Evolutionary conservation across 495 filamentous ascomycete genomes (phyloP).

Genomic region (Annulohypoxylon maeteangense): DNA sequence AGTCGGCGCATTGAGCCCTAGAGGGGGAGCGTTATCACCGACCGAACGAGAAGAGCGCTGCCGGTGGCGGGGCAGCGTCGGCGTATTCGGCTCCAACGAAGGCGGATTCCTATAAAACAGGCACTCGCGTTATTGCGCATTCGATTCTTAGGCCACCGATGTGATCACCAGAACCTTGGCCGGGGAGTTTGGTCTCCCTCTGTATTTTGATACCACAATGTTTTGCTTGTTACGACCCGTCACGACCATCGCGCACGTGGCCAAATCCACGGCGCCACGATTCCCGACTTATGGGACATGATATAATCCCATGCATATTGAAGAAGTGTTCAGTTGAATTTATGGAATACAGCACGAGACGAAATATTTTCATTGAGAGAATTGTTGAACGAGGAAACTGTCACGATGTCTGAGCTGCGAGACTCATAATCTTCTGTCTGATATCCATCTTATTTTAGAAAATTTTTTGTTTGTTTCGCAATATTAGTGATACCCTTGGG

Average conservation of each 20-base stretch:
- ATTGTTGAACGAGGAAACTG: constrained; percentile 33
- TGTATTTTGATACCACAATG: constrained; percentile 44
- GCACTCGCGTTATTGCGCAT: constrained; percentile 25
- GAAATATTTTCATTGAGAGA: constrained; percentile 31
- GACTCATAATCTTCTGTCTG: constrained; percentile 29
- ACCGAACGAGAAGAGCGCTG: constrained; percentile 46
- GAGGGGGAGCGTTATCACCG: constrained; percentile 35
- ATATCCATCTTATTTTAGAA: constrained; percentile 35
- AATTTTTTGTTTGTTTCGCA: constrained; percentile 26
- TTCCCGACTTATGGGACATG: constrained; percentile 42
- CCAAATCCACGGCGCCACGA: constrained; percentile 33
- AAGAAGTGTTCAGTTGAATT: constrained; percentile 36
- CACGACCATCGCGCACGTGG: constrained; percentile 38
- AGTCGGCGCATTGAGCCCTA: constrained; percentile 36
- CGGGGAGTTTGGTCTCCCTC: constrained; percentile 18
- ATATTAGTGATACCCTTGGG: constrained; percentile 38
- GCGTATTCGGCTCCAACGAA: constrained; percentile 45
- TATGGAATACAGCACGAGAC: constrained; percentile 38
- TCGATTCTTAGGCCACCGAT: constrained; percentile 36
- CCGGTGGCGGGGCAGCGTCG: constrained; percentile 49
- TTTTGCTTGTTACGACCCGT: constrained; percentile 43
- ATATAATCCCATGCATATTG: constrained; percentile 40
- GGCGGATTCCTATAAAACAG: constrained; percentile 46
- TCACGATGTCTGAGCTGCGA: constrained; percentile 38
- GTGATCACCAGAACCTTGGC: constrained; percentile 18